These are phyloP conservation scores for Psidium guajava DNA, from an alignment of 345 rosid genomes.

Conservation along the genomic window DNA sequence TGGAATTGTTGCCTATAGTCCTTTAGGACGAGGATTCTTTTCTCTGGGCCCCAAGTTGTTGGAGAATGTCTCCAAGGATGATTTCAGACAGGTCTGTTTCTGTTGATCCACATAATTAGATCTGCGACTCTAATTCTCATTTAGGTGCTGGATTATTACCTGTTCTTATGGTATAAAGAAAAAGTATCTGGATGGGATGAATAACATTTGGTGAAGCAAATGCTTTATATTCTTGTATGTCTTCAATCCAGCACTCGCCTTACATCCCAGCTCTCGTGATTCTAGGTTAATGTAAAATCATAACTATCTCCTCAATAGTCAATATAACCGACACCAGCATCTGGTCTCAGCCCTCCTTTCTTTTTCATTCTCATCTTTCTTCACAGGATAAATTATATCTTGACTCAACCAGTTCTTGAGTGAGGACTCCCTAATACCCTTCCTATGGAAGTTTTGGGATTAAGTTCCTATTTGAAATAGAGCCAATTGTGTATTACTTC, in stretches of 20 bases:
- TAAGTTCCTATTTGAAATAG: neutral
- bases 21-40: slow-evolving; percentile 60
- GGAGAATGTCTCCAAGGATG: slow-evolving; percentile 29
- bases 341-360: neutral
- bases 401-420: neutral
- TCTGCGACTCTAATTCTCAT: neutral
- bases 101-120: neutral
- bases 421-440: neutral
- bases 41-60: slow-evolving; percentile 47
- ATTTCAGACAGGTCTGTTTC: slow-evolving; percentile 36
- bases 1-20: slow-evolving; percentile 65
- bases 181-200: neutral
- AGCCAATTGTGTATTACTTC: neutral
- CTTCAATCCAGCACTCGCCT: neutral
- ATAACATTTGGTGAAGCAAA: neutral
- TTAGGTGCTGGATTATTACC: neutral
- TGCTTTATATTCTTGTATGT: neutral
- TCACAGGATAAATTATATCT: neutral
- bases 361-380: neutral
- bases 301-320: neutral
- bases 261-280: neutral
- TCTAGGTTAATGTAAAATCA: neutral
- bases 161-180: neutral
- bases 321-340: neutral
- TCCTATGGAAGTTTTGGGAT: neutral